Percentiles rank a stretch among this genome's conserved stretches.
These are phyloP conservation scores for Trichoderma hamatum DNA, from an alignment of 2,329 filamentous ascomycete genomes.

Conservation along the genomic window DNA sequence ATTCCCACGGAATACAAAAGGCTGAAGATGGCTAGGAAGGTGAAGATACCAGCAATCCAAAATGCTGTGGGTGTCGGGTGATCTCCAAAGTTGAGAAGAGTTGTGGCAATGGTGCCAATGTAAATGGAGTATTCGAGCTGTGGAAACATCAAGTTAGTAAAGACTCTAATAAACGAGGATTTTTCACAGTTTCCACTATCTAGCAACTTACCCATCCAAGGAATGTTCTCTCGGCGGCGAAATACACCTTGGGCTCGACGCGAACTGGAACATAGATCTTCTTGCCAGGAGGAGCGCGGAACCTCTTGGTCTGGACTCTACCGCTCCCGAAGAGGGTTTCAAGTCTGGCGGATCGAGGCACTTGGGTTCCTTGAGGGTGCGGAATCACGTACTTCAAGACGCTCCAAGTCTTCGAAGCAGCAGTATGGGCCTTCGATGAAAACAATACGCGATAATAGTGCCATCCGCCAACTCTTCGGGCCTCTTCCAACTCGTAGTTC, in stretches of 20 bases:
- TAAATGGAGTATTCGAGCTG: slow-evolving; percentile 96
- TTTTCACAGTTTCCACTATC: not conserved
- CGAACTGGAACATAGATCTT: slow-evolving; percentile 94
- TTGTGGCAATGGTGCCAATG: slow-evolving; percentile 82
- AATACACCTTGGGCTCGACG: slow-evolving; percentile 97
- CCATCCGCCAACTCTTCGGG: slow-evolving; percentile 74
- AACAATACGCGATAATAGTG: slow-evolving; percentile 69
- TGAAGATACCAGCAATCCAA: slow-evolving; percentile 75
- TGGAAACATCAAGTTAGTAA: slow-evolving; percentile 29
- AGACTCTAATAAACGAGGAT: not conserved
- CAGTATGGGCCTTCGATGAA: slow-evolving; percentile 47
- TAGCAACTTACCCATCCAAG: slow-evolving; percentile 75
- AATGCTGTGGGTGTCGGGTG: slow-evolving; percentile 63
- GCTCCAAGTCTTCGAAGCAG: slow-evolving; percentile 48
- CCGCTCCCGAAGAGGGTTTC: slow-evolving; percentile 57
- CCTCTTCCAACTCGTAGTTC: slow-evolving; percentile 75
- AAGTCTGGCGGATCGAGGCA: slow-evolving; percentile 61
- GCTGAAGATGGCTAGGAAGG: slow-evolving; percentile 73
- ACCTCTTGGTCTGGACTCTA: slow-evolving; percentile 59
- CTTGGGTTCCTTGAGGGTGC: slow-evolving; percentile 55
- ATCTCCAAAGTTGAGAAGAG: slow-evolving; percentile 77
- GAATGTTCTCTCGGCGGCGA: slow-evolving; percentile 94
- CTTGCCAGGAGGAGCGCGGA: slow-evolving; percentile 79
- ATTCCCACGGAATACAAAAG: slow-evolving; percentile 82
- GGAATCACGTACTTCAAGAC: slow-evolving; percentile 58